phyloP scores from a whole-genome alignment of 495 filamentous ascomycete species.

The Aspergillus heteromorphus region DNA sequence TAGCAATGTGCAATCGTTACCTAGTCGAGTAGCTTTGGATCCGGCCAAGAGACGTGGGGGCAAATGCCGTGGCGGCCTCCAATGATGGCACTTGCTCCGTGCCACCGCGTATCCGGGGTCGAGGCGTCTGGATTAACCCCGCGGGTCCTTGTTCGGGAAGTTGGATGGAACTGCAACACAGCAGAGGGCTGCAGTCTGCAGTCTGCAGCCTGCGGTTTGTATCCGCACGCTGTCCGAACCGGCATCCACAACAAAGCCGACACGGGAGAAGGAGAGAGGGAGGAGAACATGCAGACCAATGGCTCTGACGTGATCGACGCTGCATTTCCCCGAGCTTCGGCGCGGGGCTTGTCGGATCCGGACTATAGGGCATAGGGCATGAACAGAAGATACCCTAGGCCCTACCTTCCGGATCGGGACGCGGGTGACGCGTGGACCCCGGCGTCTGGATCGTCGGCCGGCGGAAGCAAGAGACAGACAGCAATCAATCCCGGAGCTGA shows the following conservation, averaged over 20 bases:
- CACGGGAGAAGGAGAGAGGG: too few relatives aligned
- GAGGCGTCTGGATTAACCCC: not conserved
- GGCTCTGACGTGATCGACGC: not conserved
- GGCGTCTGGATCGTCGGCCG: not conserved
- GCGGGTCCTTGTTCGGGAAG: not conserved
- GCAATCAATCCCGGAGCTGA: not conserved
- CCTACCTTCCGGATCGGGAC: conserved; percentile 29
- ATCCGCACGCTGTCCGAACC: too few relatives aligned
- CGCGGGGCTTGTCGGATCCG: conserved; percentile 2
- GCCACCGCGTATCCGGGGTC: not conserved
- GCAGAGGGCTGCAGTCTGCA: not conserved
- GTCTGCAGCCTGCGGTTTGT: not conserved
- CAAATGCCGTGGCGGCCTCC: not conserved
- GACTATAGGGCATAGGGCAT: conserved; percentile 22
- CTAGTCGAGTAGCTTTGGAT: not conserved
- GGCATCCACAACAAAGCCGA: too few relatives aligned
- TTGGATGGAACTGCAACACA: not conserved
- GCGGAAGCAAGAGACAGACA: not conserved
- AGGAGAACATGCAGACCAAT: too few relatives aligned
- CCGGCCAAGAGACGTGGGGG: not conserved
- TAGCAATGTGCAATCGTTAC: not conserved
- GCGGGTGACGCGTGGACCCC: conserved; percentile 19
- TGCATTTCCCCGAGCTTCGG: not conserved
- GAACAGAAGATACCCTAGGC: conserved; percentile 12
- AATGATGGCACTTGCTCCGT: not conserved